A percentile compares a stretch with the other conserved stretches of the same genome.
Evolutionary conservation across 805 yeast genomes (phyloP).

Genomic region (Saccharomycopsis sp.): DNA sequence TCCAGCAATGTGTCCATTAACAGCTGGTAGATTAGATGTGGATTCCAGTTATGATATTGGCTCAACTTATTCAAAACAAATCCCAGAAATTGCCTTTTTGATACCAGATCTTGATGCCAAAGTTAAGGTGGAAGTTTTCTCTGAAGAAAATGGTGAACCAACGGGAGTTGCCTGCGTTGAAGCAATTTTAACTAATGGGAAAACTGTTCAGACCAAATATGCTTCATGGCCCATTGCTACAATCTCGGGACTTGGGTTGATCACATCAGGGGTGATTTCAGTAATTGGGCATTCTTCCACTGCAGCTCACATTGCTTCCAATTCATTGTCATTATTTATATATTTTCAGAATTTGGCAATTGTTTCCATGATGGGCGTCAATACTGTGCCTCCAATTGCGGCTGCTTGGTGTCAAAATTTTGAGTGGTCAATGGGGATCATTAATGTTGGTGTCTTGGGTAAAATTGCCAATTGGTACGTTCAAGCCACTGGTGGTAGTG

Average conservation of each 20-base stretch:
- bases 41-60: conserved; percentile 35
- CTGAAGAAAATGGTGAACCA: conserved; percentile 33
- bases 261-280: conserved; percentile 80
- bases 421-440: conserved; percentile 92
- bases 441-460: conserved; percentile 68
- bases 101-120: conserved; percentile 93
- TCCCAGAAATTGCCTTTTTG: conserved; percentile 81
- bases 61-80: conserved; percentile 31
- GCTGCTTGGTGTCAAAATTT: conserved; percentile 98
- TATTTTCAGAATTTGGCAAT: conserved; percentile 92
- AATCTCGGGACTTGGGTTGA: conserved; percentile 75
- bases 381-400: conserved; percentile 89
- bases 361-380: conserved; percentile 91
- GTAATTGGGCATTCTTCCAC: conserved; percentile 84
- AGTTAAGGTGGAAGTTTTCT: conserved; percentile 61
- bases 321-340: conserved; percentile 82
- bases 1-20: conserved; percentile 64
- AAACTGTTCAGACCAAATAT: conserved; percentile 85
- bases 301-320: conserved; percentile 96
- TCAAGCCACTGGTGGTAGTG: conserved; percentile 85
- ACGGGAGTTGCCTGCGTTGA: conserved; percentile 81
- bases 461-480: conserved; percentile 85
- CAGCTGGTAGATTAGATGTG: conserved; percentile 80
- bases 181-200: conserved; percentile 77
- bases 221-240: conserved; percentile 97